These are phyloP conservation scores for Aspergillus luchuensis DNA, from an alignment of 2,329 filamentous ascomycete species.

Conservation along the genomic window DNA sequence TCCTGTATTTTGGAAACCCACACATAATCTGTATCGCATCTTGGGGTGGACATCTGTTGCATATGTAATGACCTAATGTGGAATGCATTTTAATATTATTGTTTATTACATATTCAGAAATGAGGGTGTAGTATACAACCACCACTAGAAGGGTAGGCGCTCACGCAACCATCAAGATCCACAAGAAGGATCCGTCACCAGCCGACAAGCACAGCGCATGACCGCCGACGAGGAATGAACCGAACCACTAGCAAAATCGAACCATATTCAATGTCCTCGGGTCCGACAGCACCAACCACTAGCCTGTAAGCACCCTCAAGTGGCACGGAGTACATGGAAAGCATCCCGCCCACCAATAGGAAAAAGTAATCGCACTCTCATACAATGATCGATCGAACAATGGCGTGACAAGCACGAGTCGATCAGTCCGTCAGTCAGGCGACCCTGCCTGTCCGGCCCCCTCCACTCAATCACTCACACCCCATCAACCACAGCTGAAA, in stretches of 20 bases:
- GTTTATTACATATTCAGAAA: neutral
- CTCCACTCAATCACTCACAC: neutral
- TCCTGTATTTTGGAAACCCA: neutral
- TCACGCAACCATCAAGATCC: neutral
- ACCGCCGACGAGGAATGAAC: neutral
- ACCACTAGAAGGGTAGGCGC: neutral
- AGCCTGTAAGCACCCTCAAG: neutral
- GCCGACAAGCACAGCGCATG: neutral
- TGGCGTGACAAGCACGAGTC: neutral
- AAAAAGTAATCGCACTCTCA: neutral
- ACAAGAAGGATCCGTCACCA: neutral
- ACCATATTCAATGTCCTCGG: neutral
- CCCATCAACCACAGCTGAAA: neutral
- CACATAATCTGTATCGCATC: constrained; percentile 1
- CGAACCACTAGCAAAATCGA: neutral
- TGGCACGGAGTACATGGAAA: neutral
- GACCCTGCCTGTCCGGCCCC: neutral
- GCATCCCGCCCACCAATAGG: neutral
- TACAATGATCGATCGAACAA: neutral
- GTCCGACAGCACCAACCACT: neutral
- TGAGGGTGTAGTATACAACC: neutral
- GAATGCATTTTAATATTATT: neutral
- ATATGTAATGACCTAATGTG: constrained; percentile 2
- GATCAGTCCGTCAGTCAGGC: neutral
- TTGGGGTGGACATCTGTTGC: neutral